phyloP scores from a whole-genome alignment of 495 filamentous ascomycete genomes.

The Hypoxylon subgilvum region DNA sequence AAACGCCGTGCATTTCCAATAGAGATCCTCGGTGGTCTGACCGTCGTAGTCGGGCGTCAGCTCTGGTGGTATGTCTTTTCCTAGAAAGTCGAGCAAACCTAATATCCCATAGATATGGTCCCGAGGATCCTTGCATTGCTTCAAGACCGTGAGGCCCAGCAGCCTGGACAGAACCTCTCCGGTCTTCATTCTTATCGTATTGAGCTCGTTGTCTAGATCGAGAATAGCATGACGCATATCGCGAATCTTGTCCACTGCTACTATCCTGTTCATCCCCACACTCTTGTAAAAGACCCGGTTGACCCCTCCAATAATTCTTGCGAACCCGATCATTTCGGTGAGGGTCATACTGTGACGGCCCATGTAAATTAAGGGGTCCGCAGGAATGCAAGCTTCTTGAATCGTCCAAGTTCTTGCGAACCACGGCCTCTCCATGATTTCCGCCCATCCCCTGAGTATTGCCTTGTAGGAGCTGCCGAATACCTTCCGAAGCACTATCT shows the following conservation, averaged over 20 bases:
- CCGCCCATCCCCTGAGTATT: background rate
- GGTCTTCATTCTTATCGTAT: background rate
- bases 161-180: constrained; percentile 1
- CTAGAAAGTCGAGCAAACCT: constrained; percentile 8
- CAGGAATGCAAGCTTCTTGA: constrained; percentile 22
- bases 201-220: background rate
- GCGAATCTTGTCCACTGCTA: background rate
- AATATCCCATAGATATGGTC: constrained; percentile 31
- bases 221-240: background rate
- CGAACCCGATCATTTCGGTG: background rate
- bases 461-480: constrained; percentile 5
- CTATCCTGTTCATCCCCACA: background rate
- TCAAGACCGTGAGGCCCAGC: background rate
- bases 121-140: background rate
- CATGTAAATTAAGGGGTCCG: background rate
- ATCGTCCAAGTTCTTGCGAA: constrained; percentile 27
- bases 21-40: constrained; percentile 2
- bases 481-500: background rate
- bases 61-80: constrained; percentile 3
- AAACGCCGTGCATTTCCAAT: constrained; percentile 22
- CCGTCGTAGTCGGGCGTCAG: constrained; percentile 19
- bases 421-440: constrained; percentile 8
- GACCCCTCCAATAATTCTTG: background rate
- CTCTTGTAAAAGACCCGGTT: background rate
- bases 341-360: constrained; percentile 8